Evolutionary conservation across 352 stramenopile genomes (phyloP).

Genomic region (Phytophthora nicotianae): DNA sequence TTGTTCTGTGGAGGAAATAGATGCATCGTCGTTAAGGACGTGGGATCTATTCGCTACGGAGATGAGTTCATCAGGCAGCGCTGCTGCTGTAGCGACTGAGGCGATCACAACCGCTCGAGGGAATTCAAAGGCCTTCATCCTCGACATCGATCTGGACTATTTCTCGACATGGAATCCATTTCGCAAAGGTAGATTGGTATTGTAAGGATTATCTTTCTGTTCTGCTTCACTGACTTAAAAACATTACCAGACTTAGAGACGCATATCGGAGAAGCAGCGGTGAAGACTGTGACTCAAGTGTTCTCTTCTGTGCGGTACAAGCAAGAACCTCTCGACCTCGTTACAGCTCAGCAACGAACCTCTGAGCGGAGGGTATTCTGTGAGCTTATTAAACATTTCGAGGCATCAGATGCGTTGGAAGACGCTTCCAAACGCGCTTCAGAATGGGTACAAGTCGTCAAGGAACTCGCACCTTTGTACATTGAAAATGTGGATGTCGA

Average conservation of each 20-base stretch:
- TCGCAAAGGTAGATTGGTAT: conserved; percentile 43
- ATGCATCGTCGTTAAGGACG: conserved; percentile 14
- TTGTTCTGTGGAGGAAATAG: conserved; percentile 42
- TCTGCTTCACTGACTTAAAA: background rate
- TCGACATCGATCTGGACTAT: conserved; percentile 92
- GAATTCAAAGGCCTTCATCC: conserved; percentile 52
- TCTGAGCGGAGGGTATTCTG: conserved; percentile 41
- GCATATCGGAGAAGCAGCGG: conserved; percentile 23
- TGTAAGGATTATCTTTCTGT: background rate
- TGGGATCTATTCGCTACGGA: conserved; percentile 56
- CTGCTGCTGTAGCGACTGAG: conserved; percentile 14
- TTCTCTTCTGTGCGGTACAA: conserved; percentile 55
- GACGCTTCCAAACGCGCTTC: conserved; percentile 1
- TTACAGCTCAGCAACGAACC: conserved; percentile 33
- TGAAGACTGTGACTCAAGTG: conserved; percentile 38
- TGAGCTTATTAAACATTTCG: conserved; percentile 40
- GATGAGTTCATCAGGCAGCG: conserved; percentile 9
- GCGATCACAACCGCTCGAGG: conserved; percentile 25
- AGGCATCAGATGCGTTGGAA: conserved; percentile 21
- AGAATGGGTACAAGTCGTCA: conserved; percentile 21
- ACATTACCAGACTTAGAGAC: conserved; percentile 47
- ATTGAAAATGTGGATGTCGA: conserved; percentile 11
- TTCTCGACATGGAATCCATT: conserved; percentile 91
- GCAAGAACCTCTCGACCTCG: conserved; percentile 11
- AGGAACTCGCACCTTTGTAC: conserved; percentile 41